Evolutionary conservation across 2,329 filamentous ascomycete genomes (phyloP), one percentile per base, ranked within the genome.

Genomic region (Chaetomium globosum): DNA sequence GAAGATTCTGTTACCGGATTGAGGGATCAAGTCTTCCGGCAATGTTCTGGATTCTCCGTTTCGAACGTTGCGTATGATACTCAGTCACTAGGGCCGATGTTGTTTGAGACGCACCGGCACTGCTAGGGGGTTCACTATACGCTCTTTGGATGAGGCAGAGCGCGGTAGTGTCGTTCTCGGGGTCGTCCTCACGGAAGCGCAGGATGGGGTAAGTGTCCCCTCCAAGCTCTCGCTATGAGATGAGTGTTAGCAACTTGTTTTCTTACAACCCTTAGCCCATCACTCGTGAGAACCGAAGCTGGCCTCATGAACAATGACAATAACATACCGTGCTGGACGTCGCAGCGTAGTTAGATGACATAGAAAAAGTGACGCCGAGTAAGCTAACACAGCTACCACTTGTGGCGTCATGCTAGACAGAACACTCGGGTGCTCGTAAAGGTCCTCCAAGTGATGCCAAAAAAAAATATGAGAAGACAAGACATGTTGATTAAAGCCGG

Each of bases 131-230:
- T 10, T 48, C n/a, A 10, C 49, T 26, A 13, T 52, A 23, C 23
- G 31, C 33, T 12, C 54, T 39, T 19, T 23, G 7, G 12, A 57
- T 57, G 21, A 57, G 36, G 9, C 21, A 10, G 21, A 39, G 23
- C 26, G 21, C 54, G 10, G 54, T 57, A 8, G 54, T 57, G 26
- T 57, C 54, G 54, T 57, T 57, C 12, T 57, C 54, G 21, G 54
- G 54, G 54, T 57, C 33, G 31, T 43, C n/a, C 12, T 28, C 21
- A 19, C 21, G 7, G 54, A 57, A 43, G n/a, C 54, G 54, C 26
- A 57, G 31, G 9, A 57, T 57, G 5, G 54, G 31, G n/a, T 57
- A 57, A 1, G 54, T 23, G 1, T 23, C n/a, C 16, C 21, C 33
- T 10, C 54, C 31, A 26, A 43, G 13, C 54, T 43, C n/a, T 23